These are phyloP conservation scores for Ascocoryne sarcoides DNA, from an alignment of 2,329 filamentous ascomycete species.

Conservation along the genomic window DNA sequence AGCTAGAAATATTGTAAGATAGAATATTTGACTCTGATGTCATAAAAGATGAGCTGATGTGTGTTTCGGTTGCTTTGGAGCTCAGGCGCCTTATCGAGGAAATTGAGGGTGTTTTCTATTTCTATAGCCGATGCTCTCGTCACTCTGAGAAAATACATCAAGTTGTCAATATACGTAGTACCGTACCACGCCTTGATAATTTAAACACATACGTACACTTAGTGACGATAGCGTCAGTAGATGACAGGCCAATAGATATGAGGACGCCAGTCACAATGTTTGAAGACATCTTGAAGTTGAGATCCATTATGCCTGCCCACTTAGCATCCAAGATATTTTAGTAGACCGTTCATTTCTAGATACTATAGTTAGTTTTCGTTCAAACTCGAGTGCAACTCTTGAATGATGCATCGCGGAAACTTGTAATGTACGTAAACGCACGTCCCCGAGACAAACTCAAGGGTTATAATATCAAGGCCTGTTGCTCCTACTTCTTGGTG, in stretches of 20 bases:
- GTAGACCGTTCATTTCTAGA: constrained; percentile 52
- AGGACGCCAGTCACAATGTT: constrained; percentile 57
- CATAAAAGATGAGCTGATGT: constrained; percentile 58
- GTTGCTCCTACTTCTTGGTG: background rate
- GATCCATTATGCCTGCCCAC: constrained; percentile 54
- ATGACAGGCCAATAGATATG: too few species aligned
- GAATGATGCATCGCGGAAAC: background rate
- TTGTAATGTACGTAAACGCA: background rate
- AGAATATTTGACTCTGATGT: constrained; percentile 34
- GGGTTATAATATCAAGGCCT: background rate
- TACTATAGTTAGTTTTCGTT: background rate
- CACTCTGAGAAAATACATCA: constrained; percentile 54
- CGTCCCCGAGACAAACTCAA: background rate
- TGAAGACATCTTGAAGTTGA: constrained; percentile 61
- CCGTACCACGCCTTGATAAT: constrained; percentile 54
- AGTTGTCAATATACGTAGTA: constrained; percentile 65
- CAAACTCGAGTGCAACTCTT: too few species aligned
- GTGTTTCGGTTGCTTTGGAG: constrained; percentile 63
- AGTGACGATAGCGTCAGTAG: too few species aligned
- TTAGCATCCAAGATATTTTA: constrained; percentile 53
- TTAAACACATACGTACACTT: too few species aligned
- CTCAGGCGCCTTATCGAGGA: too few species aligned
- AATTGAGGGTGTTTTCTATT: constrained; percentile 37
- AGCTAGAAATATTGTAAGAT: constrained; percentile 64
- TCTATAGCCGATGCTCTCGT: constrained; percentile 27